phyloP scores from a whole-genome alignment of 805 yeast genomes.

The Blastobotrys chiropterorum region DNA sequence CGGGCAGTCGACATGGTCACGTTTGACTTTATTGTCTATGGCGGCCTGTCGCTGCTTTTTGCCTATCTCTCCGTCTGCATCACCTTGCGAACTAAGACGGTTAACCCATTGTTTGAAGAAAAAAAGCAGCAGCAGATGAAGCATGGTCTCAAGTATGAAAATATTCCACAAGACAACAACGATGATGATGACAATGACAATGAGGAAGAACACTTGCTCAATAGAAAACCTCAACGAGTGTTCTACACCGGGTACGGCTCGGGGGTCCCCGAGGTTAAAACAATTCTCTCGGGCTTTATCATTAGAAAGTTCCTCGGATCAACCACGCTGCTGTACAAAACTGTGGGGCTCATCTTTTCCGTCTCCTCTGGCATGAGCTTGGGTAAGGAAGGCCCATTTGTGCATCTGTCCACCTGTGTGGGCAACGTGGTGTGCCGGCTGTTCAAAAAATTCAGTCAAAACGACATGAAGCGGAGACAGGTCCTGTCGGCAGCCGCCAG shows the following conservation, averaged over 20 bases:
- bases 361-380: slow-evolving; percentile 52
- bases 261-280: slow-evolving; percentile 58
- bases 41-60: slow-evolving; percentile 34
- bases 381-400: slow-evolving; percentile 61
- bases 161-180: slow-evolving; percentile 1
- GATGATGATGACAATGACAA: slow-evolving; percentile 1
- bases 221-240: slow-evolving; percentile 12
- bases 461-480: slow-evolving; percentile 47
- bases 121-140: neutral
- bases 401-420: slow-evolving; percentile 52
- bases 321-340: slow-evolving; percentile 44
- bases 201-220: slow-evolving; percentile 1
- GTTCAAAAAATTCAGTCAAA: slow-evolving; percentile 40
- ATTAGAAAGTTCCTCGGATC: slow-evolving; percentile 48
- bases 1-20: slow-evolving; percentile 7
- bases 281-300: slow-evolving; percentile 53
- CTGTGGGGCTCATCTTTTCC: slow-evolving; percentile 43
- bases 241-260: slow-evolving; percentile 52
- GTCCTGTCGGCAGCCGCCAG: slow-evolving; percentile 50
- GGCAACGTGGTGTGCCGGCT: slow-evolving; percentile 48
- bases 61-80: slow-evolving; percentile 41
- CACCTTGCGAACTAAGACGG: slow-evolving; percentile 42
- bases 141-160: neutral
- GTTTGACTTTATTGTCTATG: slow-evolving; percentile 35
- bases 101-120: slow-evolving; percentile 24